Conservation (phyloP, 805 yeast species). For the Lachancea waltii region DNA sequence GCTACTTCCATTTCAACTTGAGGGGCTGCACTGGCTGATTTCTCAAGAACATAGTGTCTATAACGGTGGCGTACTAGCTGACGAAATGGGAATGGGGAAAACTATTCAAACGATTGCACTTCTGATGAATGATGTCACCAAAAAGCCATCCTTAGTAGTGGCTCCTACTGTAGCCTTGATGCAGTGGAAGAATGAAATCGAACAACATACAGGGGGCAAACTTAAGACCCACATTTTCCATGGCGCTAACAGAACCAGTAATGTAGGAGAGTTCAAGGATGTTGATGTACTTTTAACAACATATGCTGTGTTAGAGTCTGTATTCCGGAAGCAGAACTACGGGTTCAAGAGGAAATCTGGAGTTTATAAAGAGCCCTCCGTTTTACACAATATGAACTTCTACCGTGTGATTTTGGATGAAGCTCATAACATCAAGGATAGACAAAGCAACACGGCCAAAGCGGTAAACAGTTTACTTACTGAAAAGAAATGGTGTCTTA, state of each 20-base stretch:
- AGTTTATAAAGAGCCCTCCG: constrained; percentile 64
- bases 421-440: constrained; percentile 94
- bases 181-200: constrained; percentile 96
- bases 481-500: constrained; percentile 78
- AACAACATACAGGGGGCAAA: constrained; percentile 67
- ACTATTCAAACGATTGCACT: constrained; percentile 93
- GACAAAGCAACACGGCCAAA: constrained; percentile 87
- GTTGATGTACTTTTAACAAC: constrained; percentile 83
- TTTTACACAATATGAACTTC: constrained; percentile 66
- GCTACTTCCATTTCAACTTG: constrained; percentile 84
- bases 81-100: constrained; percentile 99
- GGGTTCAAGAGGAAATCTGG: constrained; percentile 77
- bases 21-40: constrained; percentile 85
- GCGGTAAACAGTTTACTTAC: constrained; percentile 76
- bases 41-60: constrained; percentile 75
- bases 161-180: constrained; percentile 98
- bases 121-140: constrained; percentile 59
- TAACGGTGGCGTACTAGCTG: constrained; percentile 90
- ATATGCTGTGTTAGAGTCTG: constrained; percentile 86
- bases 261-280: constrained; percentile 45
- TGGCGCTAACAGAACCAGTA: constrained; percentile 71
- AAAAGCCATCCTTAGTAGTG: constrained; percentile 77
- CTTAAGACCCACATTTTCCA: constrained; percentile 71
- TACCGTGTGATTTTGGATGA: constrained; percentile 89
- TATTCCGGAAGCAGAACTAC: constrained; percentile 68